phyloP scores from a whole-genome alignment of 768 basidiomycete species.

The Pisolithus tinctorius region DNA sequence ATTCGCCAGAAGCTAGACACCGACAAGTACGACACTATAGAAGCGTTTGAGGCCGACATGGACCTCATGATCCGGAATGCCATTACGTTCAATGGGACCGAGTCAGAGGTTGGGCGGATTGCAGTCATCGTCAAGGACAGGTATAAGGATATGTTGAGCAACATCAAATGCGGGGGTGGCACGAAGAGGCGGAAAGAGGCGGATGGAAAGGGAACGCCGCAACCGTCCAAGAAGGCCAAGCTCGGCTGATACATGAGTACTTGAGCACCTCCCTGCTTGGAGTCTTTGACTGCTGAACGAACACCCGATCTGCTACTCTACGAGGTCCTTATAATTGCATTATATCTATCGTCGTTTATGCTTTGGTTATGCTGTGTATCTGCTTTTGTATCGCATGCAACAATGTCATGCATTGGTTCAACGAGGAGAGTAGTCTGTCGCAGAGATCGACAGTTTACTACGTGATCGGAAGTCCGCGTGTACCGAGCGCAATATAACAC shows the following conservation, averaged over 20 bases:
- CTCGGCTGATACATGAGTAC: slow-evolving; percentile 34
- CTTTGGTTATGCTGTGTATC: slow-evolving; percentile 28
- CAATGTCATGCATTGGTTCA: not conserved
- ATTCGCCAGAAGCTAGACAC: slow-evolving; percentile 76
- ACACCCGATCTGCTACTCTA: slow-evolving; percentile 16
- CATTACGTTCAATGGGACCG: slow-evolving; percentile 77
- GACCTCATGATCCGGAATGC: slow-evolving; percentile 88
- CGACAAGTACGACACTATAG: slow-evolving; percentile 75
- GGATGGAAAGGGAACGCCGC: slow-evolving; percentile 50
- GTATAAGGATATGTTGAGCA: slow-evolving; percentile 48
- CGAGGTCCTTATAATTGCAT: slow-evolving; percentile 20
- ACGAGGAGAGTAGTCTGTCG: too few relatives aligned
- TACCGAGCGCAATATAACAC: too few relatives aligned
- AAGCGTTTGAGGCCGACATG: slow-evolving; percentile 79
- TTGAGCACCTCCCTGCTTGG: not conserved
- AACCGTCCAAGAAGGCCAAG: slow-evolving; percentile 64
- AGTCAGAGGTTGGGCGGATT: slow-evolving; percentile 70
- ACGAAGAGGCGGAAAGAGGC: slow-evolving; percentile 72
- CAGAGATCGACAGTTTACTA: too few relatives aligned
- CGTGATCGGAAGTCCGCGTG: too few relatives aligned
- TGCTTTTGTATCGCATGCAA: slow-evolving; percentile 6
- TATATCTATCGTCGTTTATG: slow-evolving; percentile 17
- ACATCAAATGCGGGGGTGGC: slow-evolving; percentile 32
- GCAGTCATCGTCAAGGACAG: slow-evolving; percentile 46
- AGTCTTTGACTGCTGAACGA: not conserved